Percentiles rank a stretch among this genome's conserved stretches.
Conservation (phyloP, 2,329 filamentous ascomycete species). For the Stylonectria norvegica region DNA sequence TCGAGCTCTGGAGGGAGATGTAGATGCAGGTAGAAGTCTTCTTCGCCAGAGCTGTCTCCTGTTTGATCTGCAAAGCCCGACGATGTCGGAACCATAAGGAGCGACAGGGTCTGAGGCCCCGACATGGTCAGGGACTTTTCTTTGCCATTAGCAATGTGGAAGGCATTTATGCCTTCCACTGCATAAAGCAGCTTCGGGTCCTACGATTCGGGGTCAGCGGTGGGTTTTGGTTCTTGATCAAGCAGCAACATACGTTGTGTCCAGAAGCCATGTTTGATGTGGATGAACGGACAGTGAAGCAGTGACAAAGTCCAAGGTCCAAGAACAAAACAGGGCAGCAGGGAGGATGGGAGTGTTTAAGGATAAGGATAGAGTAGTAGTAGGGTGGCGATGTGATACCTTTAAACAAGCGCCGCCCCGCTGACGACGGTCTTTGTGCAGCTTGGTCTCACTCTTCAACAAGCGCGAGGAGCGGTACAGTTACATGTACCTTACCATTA, state of each 20-base stretch:
- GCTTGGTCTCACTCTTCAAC: too few relatives aligned
- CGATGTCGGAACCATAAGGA: slow-evolving; percentile 92
- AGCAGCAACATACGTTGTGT: too few relatives aligned
- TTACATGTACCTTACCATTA: too few relatives aligned
- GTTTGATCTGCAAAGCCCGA: slow-evolving; percentile 61
- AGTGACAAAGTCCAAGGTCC: too few relatives aligned
- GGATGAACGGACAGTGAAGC: neutral
- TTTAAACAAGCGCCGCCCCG: too few relatives aligned
- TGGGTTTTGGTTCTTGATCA: too few relatives aligned
- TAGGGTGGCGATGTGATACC: too few relatives aligned
- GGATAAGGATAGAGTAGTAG: too few relatives aligned
- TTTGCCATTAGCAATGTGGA: slow-evolving; percentile 83
- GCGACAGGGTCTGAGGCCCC: slow-evolving; percentile 84
- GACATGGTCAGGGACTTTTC: slow-evolving; percentile 79
- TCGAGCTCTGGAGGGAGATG: slow-evolving; percentile 94
- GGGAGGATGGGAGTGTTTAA: too few relatives aligned
- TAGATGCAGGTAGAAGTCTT: slow-evolving; percentile 96
- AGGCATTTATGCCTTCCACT: slow-evolving; percentile 83
- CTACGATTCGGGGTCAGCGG: slow-evolving; percentile 20
- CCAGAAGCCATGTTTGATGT: slow-evolving; percentile 28
- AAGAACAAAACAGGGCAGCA: too few relatives aligned
- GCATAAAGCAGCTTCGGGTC: slow-evolving; percentile 66
- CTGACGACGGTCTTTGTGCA: too few relatives aligned
- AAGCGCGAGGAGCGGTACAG: too few relatives aligned
- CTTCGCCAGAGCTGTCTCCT: slow-evolving; percentile 60